phyloP scores from a whole-genome alignment of 495 filamentous ascomycete species.

The Ascobolus immersus region DNA sequence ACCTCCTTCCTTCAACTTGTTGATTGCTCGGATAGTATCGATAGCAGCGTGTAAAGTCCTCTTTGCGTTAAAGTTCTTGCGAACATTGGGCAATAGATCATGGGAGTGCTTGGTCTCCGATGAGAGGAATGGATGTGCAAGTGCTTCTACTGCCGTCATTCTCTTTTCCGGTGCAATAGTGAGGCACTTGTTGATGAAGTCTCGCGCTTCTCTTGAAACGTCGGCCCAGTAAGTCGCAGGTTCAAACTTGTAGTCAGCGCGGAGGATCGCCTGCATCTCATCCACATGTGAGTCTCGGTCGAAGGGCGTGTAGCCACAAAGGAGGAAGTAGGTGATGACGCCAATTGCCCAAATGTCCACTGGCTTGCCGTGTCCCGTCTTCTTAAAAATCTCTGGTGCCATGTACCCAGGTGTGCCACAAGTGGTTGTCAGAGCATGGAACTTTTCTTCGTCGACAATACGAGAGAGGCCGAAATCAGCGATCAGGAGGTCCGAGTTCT shows the following conservation, averaged over 20 bases:
- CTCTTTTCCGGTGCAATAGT: conserved; percentile 67
- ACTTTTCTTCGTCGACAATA: conserved; percentile 98
- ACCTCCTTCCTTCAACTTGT: conserved; percentile 60
- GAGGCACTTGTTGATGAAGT: conserved; percentile 63
- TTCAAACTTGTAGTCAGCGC: conserved; percentile 90
- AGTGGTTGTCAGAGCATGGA: conserved; percentile 90
- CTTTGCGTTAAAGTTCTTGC: conserved; percentile 97
- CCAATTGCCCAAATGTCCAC: conserved; percentile 63
- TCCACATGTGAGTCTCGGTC: conserved; percentile 92
- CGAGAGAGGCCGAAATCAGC: conserved; percentile 83
- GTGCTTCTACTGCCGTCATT: conserved; percentile 84
- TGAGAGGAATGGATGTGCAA: conserved; percentile 74
- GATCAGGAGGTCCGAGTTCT: conserved; percentile 73
- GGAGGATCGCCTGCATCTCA: conserved; percentile 96
- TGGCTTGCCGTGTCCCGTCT: conserved; percentile 52
- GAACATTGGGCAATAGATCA: conserved; percentile 74
- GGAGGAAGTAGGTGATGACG: conserved; percentile 80
- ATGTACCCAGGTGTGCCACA: conserved; percentile 96
- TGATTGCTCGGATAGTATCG: conserved; percentile 93
- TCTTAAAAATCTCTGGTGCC: conserved; percentile 63
- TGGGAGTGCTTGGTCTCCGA: conserved; percentile 30
- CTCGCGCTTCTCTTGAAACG: conserved; percentile 52
- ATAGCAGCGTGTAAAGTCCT: conserved; percentile 87
- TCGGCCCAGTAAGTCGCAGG: conserved; percentile 89
- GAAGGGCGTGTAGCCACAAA: conserved; percentile 96